Evolutionary conservation across 371 early-diverging fungal species (phyloP), one percentile per base, ranked within the genome.

Genomic region (Apophysomyces trapeziformis): DNA sequence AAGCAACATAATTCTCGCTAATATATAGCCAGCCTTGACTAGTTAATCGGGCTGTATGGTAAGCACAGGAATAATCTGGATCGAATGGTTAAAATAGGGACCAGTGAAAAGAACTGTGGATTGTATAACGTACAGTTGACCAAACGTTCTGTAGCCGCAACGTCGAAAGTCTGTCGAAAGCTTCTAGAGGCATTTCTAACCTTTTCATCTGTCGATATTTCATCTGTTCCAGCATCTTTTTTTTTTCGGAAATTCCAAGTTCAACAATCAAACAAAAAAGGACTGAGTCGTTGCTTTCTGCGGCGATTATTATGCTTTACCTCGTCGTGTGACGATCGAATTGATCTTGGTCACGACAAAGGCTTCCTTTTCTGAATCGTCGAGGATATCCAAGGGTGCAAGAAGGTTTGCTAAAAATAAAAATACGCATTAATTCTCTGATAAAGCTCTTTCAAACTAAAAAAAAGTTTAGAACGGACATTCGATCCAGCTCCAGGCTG

Each of bases 11-110:
- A 67, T 95, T 93, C 74, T 95, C 91, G 62, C 93, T 92, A 39
- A 99, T 87, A 71, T 99, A 99, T 78, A 97, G 82, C 99, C 99
- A 99, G 0, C 99, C 99, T 77, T 99, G 99, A 74, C 94, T 93
- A 58, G 90, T 85, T 70, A 94, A 85, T 67, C 92, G 84, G 59
- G 88, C 88, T 32, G 87, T 87, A 68, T 94, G 89, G 70, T 93
- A 95, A 0, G 94, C 92, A 67, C 95, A 93, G 13, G 97, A 94
- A 79, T 97, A 98, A 79, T 95, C 92, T 92, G 75, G 26, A 2
- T n/a, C 38, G 1, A 58, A 6, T 45, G 38, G 58, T 66, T 74
- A 64, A 61, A n/a, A 26, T 26, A 26, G 32, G 32, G 32, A 26
- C 32, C 32, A 26, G 32, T 26, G 32, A 26, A 21, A 8, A 21